Evolutionary conservation across 345 rosid species (phyloP).

Genomic region (Euphorbia lathyris): DNA sequence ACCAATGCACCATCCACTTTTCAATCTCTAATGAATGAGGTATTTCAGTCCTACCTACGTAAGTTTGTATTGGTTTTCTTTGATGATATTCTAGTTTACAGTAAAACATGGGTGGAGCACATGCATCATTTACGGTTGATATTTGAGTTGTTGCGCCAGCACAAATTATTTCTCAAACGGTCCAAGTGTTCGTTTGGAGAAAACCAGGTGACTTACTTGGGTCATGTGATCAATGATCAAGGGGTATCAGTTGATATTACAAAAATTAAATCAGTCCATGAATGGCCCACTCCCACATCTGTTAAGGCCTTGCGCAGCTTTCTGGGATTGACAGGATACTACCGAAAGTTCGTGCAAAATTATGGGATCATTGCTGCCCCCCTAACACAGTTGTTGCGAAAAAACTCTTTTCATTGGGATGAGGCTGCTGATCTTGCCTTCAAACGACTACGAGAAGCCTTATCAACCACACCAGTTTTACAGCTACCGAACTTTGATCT

Average conservation of each 20-base stretch:
- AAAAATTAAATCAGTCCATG: neutral
- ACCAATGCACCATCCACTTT: no score
- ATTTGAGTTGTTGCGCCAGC: neutral
- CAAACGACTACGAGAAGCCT: no score
- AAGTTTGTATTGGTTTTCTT: neutral
- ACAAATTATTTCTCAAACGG: no score
- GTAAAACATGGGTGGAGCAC: no score
- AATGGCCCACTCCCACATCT: rapidly evolving
- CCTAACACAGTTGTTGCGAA: no score
- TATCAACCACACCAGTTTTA: no score
- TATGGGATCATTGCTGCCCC: neutral
- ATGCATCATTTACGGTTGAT: rapidly evolving
- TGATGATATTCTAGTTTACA: neutral
- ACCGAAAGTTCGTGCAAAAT: neutral
- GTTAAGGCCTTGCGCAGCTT: neutral
- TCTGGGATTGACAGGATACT: neutral
- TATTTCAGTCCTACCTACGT: neutral
- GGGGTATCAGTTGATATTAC: neutral
- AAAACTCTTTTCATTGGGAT: neutral
- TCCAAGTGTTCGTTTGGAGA: neutral
- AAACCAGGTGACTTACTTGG: neutral
- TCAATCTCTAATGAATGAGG: no score
- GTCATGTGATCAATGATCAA: neutral
- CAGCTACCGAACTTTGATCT: neutral
- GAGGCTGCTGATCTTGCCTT: no score